These are phyloP conservation scores for Candida sp. DNA, from an alignment of 1,139 yeast species.

Conservation along the genomic window DNA sequence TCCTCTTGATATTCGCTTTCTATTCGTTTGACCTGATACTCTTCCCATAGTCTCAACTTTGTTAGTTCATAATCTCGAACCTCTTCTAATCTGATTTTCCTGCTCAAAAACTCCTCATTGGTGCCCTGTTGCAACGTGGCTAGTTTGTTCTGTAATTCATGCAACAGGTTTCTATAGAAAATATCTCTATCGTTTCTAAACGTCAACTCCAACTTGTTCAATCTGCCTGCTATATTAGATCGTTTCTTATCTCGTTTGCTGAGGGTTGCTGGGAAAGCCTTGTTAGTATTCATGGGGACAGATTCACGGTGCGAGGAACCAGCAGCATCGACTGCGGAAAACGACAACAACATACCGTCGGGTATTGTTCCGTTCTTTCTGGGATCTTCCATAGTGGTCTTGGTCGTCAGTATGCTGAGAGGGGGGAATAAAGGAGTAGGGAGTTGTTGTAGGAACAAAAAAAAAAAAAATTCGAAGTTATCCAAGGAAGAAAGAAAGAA, in stretches of 20 bases:
- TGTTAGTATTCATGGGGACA: not conserved
- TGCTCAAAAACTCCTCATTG: slow-evolving; percentile 61
- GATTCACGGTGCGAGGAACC: not conserved
- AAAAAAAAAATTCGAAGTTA: not conserved
- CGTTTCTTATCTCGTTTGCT: slow-evolving; percentile 66
- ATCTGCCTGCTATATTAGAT: slow-evolving; percentile 67
- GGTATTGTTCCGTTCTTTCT: slow-evolving; percentile 26
- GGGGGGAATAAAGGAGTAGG: not conserved
- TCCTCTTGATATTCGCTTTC: slow-evolving; percentile 82
- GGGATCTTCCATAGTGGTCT: slow-evolving; percentile 9
- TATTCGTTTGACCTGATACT: slow-evolving; percentile 79
- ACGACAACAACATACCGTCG: slow-evolving; percentile 29
- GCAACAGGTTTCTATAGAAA: slow-evolving; percentile 77
- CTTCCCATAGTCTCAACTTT: slow-evolving; percentile 80
- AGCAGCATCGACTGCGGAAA: not conserved
- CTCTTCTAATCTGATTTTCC: slow-evolving; percentile 71
- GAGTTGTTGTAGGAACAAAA: not conserved
- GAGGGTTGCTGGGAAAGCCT: slow-evolving; percentile 12
- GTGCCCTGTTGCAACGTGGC: slow-evolving; percentile 86
- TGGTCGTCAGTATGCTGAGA: not conserved
- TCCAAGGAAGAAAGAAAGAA: not conserved
- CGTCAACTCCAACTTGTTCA: slow-evolving; percentile 65
- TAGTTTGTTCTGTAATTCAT: slow-evolving; percentile 73
- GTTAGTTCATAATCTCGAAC: slow-evolving; percentile 81
- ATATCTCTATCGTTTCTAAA: slow-evolving; percentile 75